These are phyloP conservation scores for Trichoderma oligosporum DNA, from an alignment of 2,329 filamentous ascomycete genomes.

Conservation along the genomic window DNA sequence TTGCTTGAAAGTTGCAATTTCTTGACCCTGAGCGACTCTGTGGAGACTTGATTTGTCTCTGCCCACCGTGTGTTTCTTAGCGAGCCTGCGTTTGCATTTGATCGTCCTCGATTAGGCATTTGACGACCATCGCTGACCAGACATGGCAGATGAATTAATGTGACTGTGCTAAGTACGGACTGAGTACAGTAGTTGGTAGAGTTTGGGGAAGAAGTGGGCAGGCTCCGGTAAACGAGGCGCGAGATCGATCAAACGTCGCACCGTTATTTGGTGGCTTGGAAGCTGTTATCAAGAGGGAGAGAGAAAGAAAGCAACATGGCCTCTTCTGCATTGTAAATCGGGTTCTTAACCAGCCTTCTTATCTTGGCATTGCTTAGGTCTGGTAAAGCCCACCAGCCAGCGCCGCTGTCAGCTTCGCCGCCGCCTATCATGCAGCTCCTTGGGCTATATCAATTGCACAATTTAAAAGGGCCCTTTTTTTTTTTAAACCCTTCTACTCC, in stretches of 20 bases:
- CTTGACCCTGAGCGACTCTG: not conserved
- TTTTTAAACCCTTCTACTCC: no score
- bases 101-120: slow-evolving; percentile 8
- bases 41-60: slow-evolving; percentile 11
- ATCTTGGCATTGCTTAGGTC: slow-evolving; percentile 7
- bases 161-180: not conserved
- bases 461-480: no score
- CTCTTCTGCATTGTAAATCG: not conserved
- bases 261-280: slow-evolving; percentile 12
- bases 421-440: not conserved
- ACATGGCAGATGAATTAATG: slow-evolving; percentile 2
- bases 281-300: not conserved
- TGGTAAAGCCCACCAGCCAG: slow-evolving; percentile 9
- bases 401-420: slow-evolving; percentile 1
- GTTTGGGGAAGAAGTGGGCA: not conserved
- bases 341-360: slow-evolving; percentile 1
- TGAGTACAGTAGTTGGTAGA: not conserved
- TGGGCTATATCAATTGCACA: slow-evolving; percentile 7
- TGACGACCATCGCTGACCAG: not conserved
- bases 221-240: not conserved
- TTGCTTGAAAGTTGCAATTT: slow-evolving; percentile 8
- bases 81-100: slow-evolving; percentile 11
- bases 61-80: not conserved
- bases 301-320: not conserved
- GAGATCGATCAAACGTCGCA: slow-evolving; percentile 8